A percentile compares a stretch with the other conserved stretches of the same genome.
Conservation (phyloP, 495 filamentous ascomycete species). For the Annulohypoxylon stygium region DNA sequence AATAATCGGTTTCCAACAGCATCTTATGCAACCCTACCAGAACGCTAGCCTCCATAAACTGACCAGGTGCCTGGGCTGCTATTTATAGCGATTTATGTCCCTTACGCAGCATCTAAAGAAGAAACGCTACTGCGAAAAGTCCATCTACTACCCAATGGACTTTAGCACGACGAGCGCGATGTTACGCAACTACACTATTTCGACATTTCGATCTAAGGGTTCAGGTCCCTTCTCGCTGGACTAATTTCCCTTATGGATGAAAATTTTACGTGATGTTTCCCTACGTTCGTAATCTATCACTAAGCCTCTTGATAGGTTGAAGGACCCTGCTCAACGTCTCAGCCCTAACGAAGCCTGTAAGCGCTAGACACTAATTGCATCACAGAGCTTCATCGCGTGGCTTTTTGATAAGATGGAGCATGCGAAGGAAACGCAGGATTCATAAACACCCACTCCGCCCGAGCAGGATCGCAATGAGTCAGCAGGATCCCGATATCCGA, state of each 20-base stretch:
- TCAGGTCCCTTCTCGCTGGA: not conserved
- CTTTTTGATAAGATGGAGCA: not conserved
- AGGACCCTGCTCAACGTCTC: slow-evolving; percentile 17
- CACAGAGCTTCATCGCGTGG: slow-evolving; percentile 9
- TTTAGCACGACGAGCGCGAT: not conserved
- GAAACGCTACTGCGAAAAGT: not conserved
- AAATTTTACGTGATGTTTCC: slow-evolving; percentile 4
- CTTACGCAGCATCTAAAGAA: not conserved
- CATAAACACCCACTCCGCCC: slow-evolving; percentile 2
- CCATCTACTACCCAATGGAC: not conserved
- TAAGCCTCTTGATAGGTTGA: slow-evolving; percentile 18
- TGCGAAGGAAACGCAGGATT: slow-evolving; percentile 13
- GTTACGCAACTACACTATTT: not conserved
- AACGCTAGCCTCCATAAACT: not conserved
- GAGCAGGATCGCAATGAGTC: slow-evolving; percentile 17
- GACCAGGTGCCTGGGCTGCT: not conserved
- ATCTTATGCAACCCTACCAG: not conserved
- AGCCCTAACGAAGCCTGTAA: slow-evolving; percentile 24
- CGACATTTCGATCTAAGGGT: not conserved
- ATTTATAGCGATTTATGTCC: not conserved
- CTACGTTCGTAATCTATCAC: not conserved
- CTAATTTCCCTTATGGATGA: slow-evolving; percentile 1
- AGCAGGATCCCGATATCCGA: slow-evolving; percentile 19
- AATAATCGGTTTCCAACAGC: not conserved
- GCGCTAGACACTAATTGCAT: slow-evolving; percentile 29